Evolutionary conservation across 495 filamentous ascomycete genomes (phyloP).

Genomic region (Aspergillus diversus): DNA sequence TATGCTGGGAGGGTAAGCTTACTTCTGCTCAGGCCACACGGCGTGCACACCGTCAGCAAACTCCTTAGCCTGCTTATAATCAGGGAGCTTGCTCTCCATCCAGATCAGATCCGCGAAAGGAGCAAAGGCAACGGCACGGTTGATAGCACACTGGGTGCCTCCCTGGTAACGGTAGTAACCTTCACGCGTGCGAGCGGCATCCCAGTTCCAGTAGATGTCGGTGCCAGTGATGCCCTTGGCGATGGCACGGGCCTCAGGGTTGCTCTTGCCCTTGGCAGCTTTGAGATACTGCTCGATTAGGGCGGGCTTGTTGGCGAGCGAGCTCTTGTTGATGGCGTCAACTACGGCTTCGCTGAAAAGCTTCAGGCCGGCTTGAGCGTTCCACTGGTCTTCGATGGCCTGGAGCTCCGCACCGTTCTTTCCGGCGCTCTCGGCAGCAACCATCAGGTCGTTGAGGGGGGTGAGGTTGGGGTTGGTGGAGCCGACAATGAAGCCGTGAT

Average conservation of each 20-base stretch:
- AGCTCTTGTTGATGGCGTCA: constrained; percentile 73
- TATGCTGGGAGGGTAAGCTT: constrained; percentile 31
- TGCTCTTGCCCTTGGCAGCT: constrained; percentile 78
- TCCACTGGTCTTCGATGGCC: constrained; percentile 91
- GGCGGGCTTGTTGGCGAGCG: constrained; percentile 66
- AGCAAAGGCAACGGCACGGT: constrained; percentile 88
- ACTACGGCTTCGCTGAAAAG: constrained; percentile 88
- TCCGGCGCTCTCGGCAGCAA: constrained; percentile 78
- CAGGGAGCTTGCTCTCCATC: constrained; percentile 98
- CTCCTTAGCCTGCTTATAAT: constrained; percentile 88
- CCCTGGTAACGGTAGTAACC: constrained; percentile 92
- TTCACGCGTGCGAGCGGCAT: constrained; percentile 84
- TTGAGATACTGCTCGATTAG: constrained; percentile 67
- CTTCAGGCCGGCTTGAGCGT: constrained; percentile 79
- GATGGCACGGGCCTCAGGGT: constrained; percentile 78
- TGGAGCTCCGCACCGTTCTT: constrained; percentile 83
- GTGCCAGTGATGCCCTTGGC: constrained; percentile 80
- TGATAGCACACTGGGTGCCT: constrained; percentile 89
- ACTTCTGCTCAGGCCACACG: constrained; percentile 96
- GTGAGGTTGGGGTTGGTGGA: constrained; percentile 82
- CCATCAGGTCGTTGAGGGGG: constrained; percentile 89
- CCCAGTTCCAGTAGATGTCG: constrained; percentile 93
- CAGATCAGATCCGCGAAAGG: constrained; percentile 95
- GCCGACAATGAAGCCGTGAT: constrained; percentile 92
- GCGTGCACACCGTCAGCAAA: constrained; percentile 94